phyloP scores from a whole-genome alignment of 2,329 filamentous ascomycete species.

The Alternaria infectoria region DNA sequence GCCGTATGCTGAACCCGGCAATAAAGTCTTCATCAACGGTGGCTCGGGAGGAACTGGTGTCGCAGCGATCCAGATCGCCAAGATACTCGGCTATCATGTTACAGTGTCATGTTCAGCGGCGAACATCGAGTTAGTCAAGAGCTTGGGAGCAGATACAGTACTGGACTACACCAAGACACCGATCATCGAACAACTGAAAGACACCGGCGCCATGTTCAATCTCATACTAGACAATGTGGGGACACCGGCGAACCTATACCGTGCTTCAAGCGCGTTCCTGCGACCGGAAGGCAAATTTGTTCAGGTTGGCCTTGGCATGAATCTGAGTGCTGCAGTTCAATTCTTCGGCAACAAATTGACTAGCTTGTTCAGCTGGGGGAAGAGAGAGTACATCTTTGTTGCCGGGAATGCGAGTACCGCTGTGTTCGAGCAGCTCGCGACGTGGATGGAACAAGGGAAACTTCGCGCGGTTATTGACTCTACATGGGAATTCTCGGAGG shows the following conservation, averaged over 20 bases:
- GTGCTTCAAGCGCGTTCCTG: slow-evolving; percentile 6
- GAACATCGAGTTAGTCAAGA: slow-evolving; percentile 62
- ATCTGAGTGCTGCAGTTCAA: not conserved
- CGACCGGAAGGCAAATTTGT: slow-evolving; percentile 12
- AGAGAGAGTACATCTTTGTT: slow-evolving; percentile 8
- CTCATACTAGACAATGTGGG: slow-evolving; percentile 64
- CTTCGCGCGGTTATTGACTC: slow-evolving; percentile 62
- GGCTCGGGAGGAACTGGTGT: slow-evolving; percentile 65
- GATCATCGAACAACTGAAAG: slow-evolving; percentile 54
- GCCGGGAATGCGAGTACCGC: slow-evolving; percentile 34
- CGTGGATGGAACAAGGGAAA: slow-evolving; percentile 63
- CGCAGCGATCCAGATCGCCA: slow-evolving; percentile 67
- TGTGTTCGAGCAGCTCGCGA: slow-evolving; percentile 51
- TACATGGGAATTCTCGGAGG: slow-evolving; percentile 60
- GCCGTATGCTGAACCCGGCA: slow-evolving; percentile 30
- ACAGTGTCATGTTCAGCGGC: slow-evolving; percentile 61
- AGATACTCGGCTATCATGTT: slow-evolving; percentile 62
- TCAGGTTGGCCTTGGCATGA: not conserved
- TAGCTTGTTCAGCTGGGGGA: not conserved
- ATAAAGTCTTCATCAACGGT: slow-evolving; percentile 66
- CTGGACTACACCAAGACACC: slow-evolving; percentile 62
- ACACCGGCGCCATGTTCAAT: slow-evolving; percentile 55
- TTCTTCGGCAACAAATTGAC: not conserved
- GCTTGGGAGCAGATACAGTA: slow-evolving; percentile 65
- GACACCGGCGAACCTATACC: slow-evolving; percentile 27